Percentiles rank a stretch among this genome's conserved stretches.
phyloP scores from a whole-genome alignment of 495 filamentous ascomycete genomes.

The Trichoderma asperelloides region DNA sequence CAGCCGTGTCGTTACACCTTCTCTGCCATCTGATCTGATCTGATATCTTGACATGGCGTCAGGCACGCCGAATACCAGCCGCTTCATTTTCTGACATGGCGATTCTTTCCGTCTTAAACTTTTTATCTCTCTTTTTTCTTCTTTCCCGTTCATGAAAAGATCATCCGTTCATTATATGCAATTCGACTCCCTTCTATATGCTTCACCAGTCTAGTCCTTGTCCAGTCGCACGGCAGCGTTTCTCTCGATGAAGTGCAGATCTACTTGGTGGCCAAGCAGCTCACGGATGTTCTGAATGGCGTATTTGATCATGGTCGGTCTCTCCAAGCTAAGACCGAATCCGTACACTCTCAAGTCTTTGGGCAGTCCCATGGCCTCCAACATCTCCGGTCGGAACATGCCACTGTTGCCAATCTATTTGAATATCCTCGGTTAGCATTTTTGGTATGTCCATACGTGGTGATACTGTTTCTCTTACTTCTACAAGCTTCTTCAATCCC shows the following conservation, averaged over 20 bases:
- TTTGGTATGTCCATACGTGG: background rate
- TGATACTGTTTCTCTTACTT: background rate
- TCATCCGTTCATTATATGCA: background rate
- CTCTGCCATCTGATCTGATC: no score
- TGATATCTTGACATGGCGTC: no score
- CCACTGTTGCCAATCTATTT: constrained; percentile 97
- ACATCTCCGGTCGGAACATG: constrained; percentile 97
- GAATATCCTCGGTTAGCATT: constrained; percentile 30
- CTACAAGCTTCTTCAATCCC: constrained; percentile 63
- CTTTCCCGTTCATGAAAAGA: background rate
- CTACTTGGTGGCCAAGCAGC: constrained; percentile 75
- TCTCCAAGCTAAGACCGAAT: constrained; percentile 82
- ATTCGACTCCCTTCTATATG: background rate
- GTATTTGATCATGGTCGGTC: constrained; percentile 98
- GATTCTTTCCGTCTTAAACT: background rate
- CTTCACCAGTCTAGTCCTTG: constrained; percentile 42
- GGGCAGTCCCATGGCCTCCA: constrained; percentile 74
- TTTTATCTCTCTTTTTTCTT: background rate
- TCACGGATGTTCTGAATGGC: constrained; percentile 78
- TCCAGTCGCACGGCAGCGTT: constrained; percentile 79
- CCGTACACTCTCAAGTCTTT: constrained; percentile 84
- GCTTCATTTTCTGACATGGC: no score
- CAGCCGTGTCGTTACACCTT: no score
- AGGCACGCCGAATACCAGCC: no score
- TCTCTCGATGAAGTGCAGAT: constrained; percentile 69